phyloP scores from a whole-genome alignment of 192 early-diverging fungal genomes.

The Gaertneriomyces semiglobifer region DNA sequence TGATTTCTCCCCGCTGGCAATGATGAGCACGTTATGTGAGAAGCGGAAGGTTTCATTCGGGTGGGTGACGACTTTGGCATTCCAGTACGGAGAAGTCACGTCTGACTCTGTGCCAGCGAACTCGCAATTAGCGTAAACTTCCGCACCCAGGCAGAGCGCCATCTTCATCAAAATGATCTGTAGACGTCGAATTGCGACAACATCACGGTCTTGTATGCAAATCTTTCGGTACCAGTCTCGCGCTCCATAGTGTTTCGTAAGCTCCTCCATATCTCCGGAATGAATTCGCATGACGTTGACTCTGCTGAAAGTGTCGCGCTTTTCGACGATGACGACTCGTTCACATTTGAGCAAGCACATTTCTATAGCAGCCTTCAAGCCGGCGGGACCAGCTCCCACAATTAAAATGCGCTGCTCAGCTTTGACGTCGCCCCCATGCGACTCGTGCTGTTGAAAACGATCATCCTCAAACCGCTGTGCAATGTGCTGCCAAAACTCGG shows the following conservation, averaged over 20 bases:
- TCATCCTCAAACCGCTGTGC: constrained; percentile 3
- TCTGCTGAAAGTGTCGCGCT: constrained; percentile 22
- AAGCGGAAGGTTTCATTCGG: not conserved
- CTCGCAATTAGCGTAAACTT: constrained; percentile 13
- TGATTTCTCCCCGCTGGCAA: constrained; percentile 24
- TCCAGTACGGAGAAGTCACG: constrained; percentile 18
- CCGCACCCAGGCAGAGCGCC: constrained; percentile 21
- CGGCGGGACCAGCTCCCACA: constrained; percentile 24
- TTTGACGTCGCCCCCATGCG: not conserved
- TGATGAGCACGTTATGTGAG: constrained; percentile 22
- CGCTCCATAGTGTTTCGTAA: constrained; percentile 17
- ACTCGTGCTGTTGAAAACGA: constrained; percentile 1
- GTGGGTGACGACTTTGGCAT: constrained; percentile 2
- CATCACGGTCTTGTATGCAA: constrained; percentile 15
- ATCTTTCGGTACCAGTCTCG: constrained; percentile 20
- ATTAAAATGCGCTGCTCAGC: constrained; percentile 9
- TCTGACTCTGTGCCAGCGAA: constrained; percentile 2
- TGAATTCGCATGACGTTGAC: constrained; percentile 26
- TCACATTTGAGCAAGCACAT: constrained; percentile 10
- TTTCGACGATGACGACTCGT: constrained; percentile 17
- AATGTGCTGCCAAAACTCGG: constrained; percentile 15
- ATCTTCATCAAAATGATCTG: constrained; percentile 27
- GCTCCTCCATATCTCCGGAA: constrained; percentile 24
- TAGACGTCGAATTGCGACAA: constrained; percentile 19
- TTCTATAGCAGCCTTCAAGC: constrained; percentile 24